phyloP scores from a whole-genome alignment of 371 early-diverging fungal genomes.

The Mucor piriformis region DNA sequence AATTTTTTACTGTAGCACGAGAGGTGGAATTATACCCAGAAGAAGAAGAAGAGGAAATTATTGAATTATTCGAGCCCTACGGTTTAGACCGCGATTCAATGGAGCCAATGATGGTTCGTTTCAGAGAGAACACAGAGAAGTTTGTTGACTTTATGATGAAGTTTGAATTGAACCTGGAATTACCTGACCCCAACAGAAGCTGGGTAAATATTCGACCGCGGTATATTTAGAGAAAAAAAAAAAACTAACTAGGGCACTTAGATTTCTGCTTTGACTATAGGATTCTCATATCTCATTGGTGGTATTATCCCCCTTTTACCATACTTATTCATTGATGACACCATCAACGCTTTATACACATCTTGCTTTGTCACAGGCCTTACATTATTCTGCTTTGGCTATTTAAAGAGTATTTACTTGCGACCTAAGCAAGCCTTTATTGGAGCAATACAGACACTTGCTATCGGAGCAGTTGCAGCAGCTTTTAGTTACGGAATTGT shows the following conservation, averaged over 20 bases:
- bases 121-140: constrained; percentile 57
- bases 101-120: constrained; percentile 59
- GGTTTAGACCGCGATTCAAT: constrained; percentile 58
- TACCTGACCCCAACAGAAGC: constrained; percentile 61
- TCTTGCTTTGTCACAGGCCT: constrained; percentile 61
- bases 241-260: constrained; percentile 8
- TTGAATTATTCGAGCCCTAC: constrained; percentile 64
- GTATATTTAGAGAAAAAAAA: not conserved
- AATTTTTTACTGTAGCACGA: constrained; percentile 23
- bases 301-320: constrained; percentile 73
- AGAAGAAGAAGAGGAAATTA: constrained; percentile 69
- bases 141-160: constrained; percentile 81
- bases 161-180: constrained; percentile 71
- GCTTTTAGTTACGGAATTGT: constrained; percentile 56
- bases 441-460: constrained; percentile 60
- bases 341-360: constrained; percentile 49
- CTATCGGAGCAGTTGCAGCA: constrained; percentile 69
- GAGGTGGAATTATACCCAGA: constrained; percentile 65
- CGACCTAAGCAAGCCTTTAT: constrained; percentile 51
- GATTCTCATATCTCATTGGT: constrained; percentile 69
- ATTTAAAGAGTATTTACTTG: constrained; percentile 61
- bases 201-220: constrained; percentile 50
- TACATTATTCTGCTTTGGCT: constrained; percentile 72
- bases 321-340: constrained; percentile 54
- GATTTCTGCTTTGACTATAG: constrained; percentile 71